Evolutionary conservation across 257 asterid genomes (phyloP).

Genomic region (Lycium ferocissimum): DNA sequence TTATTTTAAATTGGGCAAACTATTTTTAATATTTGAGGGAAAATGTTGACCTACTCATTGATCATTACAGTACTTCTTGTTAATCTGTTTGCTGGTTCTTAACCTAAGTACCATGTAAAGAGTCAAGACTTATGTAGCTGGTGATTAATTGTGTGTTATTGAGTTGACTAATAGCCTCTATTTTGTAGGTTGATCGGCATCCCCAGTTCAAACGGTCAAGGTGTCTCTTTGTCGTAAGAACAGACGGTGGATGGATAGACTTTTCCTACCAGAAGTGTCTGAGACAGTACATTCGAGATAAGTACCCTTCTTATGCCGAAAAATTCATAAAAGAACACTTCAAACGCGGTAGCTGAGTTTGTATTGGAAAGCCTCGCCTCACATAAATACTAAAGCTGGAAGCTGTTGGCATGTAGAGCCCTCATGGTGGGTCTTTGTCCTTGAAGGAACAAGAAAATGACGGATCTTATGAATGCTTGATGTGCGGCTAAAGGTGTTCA

Average conservation of each 20-base stretch:
- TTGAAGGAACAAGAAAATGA: slow-evolving; percentile 9
- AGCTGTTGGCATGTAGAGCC: slow-evolving; percentile 30
- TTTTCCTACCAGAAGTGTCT: slow-evolving; percentile 97
- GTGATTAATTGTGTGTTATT: neutral
- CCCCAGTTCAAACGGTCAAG: slow-evolving; percentile 83
- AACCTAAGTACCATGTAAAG: slow-evolving; percentile 9
- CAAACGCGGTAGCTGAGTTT: slow-evolving; percentile 66
- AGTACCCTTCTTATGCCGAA: slow-evolving; percentile 79
- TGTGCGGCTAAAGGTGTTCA: slow-evolving; percentile 22
- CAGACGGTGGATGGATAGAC: slow-evolving; percentile 96
- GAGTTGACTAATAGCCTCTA: slow-evolving; percentile 27
- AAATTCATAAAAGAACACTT: slow-evolving; percentile 73
- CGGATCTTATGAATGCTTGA: slow-evolving; percentile 38
- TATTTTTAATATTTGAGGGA: neutral
- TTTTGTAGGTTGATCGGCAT: slow-evolving; percentile 84
- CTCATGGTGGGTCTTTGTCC: slow-evolving; percentile 3
- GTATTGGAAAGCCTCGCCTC: slow-evolving; percentile 25
- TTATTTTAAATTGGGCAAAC: neutral
- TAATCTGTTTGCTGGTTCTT: slow-evolving; percentile 4
- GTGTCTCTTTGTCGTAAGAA: slow-evolving; percentile 92
- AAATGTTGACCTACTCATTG: neutral
- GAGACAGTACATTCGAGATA: slow-evolving; percentile 68
- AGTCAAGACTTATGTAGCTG: neutral
- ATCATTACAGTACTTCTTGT: neutral
- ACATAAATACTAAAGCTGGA: slow-evolving; percentile 19